Evolutionary conservation across 345 rosid genomes (phyloP).

Genomic region (Gossypium bickii): DNA sequence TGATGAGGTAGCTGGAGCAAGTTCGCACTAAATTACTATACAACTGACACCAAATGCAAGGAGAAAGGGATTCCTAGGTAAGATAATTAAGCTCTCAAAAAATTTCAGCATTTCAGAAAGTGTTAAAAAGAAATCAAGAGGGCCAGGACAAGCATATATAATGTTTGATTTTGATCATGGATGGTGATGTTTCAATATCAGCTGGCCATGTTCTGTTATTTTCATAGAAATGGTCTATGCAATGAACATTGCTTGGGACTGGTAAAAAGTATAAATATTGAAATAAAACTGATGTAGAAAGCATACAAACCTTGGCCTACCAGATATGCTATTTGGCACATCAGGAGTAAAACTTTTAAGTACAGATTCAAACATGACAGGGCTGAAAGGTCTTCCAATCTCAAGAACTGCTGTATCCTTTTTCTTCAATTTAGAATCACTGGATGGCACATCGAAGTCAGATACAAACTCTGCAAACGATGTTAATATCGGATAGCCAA

Average conservation of each 20-base stretch:
- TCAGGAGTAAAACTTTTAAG: constrained; percentile 83
- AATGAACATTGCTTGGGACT: no score
- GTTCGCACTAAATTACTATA: not conserved
- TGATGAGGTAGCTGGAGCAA: not conserved
- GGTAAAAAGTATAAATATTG: not conserved
- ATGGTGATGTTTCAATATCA: not conserved
- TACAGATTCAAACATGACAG: constrained; percentile 81
- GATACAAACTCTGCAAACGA: constrained; percentile 75
- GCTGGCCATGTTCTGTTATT: not conserved
- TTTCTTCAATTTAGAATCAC: constrained; percentile 38
- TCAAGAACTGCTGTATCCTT: constrained; percentile 46
- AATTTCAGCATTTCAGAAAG: no score
- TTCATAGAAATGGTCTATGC: not conserved
- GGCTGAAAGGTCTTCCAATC: constrained; percentile 72
- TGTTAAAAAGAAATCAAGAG: not conserved
- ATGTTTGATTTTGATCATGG: not conserved
- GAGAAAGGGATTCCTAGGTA: not conserved
- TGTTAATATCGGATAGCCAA: constrained; percentile 65
- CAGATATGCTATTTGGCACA: constrained; percentile 69
- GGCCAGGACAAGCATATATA: not conserved
- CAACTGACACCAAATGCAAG: not conserved
- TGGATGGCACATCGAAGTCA: constrained; percentile 46
- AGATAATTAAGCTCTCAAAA: not conserved
- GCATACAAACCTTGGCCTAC: constrained; percentile 75
- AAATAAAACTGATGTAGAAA: not conserved